phyloP scores from a whole-genome alignment of 2,329 filamentous ascomycete species.

The Colletotrichum australisinense region DNA sequence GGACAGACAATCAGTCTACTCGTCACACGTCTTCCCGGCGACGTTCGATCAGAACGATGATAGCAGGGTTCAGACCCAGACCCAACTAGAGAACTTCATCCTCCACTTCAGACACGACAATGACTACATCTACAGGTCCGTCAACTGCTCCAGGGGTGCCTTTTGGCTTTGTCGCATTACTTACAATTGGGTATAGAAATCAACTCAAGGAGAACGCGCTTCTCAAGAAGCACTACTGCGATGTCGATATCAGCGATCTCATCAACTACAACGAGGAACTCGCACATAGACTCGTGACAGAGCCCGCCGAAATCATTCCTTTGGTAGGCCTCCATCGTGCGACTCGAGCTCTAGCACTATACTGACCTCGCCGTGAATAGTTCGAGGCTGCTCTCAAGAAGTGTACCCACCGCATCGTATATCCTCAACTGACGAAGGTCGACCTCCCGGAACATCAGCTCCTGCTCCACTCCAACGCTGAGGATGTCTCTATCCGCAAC shows the following conservation, averaged over 20 bases:
- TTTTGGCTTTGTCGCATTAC: not conserved
- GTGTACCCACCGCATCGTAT: conserved; percentile 94
- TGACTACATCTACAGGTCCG: conserved; percentile 90
- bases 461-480: conserved; percentile 90
- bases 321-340: conserved; percentile 70
- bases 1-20: conserved; percentile 91
- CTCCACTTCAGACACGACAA: conserved; percentile 95
- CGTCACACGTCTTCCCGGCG: conserved; percentile 82
- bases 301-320: conserved; percentile 93
- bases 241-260: conserved; percentile 93
- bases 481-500: conserved; percentile 92
- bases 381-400: conserved; percentile 91
- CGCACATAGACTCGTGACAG: conserved; percentile 87
- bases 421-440: conserved; percentile 76
- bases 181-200: conserved; percentile 68
- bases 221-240: conserved; percentile 93
- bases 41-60: conserved; percentile 75
- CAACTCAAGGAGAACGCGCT: conserved; percentile 96
- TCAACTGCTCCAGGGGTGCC: not conserved
- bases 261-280: conserved; percentile 97
- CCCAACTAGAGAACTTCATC: conserved; percentile 88
- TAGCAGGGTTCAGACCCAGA: conserved; percentile 78
- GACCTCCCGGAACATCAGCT: conserved; percentile 91
- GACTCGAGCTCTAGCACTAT: not conserved
- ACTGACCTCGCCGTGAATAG: conserved; percentile 56